Evolutionary conservation across 2,329 filamentous ascomycete species (phyloP).

Genomic region (Beauveria asiatica): DNA sequence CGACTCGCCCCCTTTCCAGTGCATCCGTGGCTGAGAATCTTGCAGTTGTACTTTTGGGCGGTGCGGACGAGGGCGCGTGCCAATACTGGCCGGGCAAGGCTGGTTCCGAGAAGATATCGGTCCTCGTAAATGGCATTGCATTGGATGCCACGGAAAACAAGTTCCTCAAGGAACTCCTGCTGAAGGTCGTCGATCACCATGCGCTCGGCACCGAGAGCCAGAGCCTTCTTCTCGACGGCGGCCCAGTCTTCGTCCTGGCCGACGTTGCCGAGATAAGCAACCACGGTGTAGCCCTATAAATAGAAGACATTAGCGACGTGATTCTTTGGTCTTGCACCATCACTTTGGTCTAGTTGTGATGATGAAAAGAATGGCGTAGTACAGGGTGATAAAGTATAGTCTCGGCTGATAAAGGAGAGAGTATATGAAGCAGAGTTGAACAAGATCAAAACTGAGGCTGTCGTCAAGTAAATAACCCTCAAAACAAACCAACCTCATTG

Average conservation of each 20-base stretch:
- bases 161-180: conserved; percentile 64
- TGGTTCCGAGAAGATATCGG: conserved; percentile 37
- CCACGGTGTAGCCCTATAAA: conserved; percentile 15
- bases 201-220: conserved; percentile 22
- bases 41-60: conserved; percentile 24
- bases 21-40: conserved; percentile 36
- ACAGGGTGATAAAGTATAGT: background rate
- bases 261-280: conserved; percentile 50
- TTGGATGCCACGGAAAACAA: conserved; percentile 65
- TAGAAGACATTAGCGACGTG: conserved; percentile 8
- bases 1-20: conserved; percentile 26
- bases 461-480: background rate
- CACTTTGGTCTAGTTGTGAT: background rate
- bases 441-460: background rate
- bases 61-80: conserved; percentile 24
- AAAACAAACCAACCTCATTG: conserved; percentile 14
- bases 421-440: background rate
- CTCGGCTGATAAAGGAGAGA: no score
- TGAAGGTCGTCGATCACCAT: conserved; percentile 54
- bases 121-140: conserved; percentile 55
- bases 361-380: background rate
- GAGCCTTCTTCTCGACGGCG: conserved; percentile 60
- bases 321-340: background rate
- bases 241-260: conserved; percentile 65
- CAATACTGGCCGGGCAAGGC: conserved; percentile 56